Evolutionary conservation across 768 basidiomycete species (phyloP).

Genomic region (Mycena metata): DNA sequence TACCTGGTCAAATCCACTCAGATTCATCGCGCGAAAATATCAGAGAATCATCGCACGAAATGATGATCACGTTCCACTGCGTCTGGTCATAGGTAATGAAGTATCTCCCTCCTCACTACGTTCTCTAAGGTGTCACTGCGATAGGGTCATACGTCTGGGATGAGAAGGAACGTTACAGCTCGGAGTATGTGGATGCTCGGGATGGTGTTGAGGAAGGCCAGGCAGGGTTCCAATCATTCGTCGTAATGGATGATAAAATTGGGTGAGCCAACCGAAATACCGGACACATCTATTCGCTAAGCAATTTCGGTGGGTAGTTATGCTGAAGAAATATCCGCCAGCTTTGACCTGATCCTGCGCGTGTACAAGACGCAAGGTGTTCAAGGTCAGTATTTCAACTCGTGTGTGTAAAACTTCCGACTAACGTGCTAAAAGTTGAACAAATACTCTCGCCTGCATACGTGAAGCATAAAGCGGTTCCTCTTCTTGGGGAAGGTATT

Average conservation of each 20-base stretch:
- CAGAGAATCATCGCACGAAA: constrained; percentile 1
- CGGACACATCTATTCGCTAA: neutral
- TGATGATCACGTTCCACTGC: neutral
- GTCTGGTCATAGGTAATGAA: constrained; percentile 1
- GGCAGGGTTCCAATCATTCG: constrained; percentile 8
- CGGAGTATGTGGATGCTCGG: neutral
- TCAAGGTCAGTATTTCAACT: constrained; percentile 7
- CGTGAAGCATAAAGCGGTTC: constrained; percentile 3
- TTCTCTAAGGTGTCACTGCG: too few relatives aligned
- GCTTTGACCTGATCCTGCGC: constrained; percentile 10
- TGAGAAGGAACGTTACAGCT: neutral
- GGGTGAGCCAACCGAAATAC: neutral
- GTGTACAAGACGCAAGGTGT: constrained; percentile 5
- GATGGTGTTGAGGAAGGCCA: neutral
- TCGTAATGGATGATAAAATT: neutral
- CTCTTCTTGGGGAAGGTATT: neutral
- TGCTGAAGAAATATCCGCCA: neutral
- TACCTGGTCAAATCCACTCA: neutral
- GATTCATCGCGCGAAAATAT: neutral
- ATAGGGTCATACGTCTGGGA: constrained; percentile 2
- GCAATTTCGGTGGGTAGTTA: neutral
- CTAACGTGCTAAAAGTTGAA: neutral
- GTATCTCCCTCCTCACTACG: neutral
- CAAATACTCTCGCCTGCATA: neutral
- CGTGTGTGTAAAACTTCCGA: neutral